A percentile compares a stretch with the other conserved stretches of the same genome.
Evolutionary conservation across 768 basidiomycete genomes (phyloP).

Genomic region (Scleroderma bovista): DNA sequence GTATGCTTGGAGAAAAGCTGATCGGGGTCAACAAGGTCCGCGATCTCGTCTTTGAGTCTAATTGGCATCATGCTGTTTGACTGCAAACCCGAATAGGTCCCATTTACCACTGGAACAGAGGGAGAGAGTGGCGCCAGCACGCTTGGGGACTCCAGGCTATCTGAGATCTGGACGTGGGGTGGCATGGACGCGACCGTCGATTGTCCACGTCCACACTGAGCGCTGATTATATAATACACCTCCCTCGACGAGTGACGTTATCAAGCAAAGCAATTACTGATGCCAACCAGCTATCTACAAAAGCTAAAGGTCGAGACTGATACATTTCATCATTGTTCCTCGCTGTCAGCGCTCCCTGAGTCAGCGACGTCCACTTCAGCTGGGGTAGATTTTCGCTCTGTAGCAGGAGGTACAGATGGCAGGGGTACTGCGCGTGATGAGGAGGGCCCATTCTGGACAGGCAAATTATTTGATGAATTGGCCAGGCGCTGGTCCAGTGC

Average conservation of each 20-base stretch:
- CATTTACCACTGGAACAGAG: slow-evolving; percentile 6
- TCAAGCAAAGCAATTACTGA: neutral
- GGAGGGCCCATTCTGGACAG: slow-evolving; percentile 26
- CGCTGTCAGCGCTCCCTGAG: slow-evolving; percentile 12
- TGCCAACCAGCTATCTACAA: slow-evolving; percentile 2
- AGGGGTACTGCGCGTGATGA: slow-evolving; percentile 22
- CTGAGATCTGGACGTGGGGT: slow-evolving; percentile 7
- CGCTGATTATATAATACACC: slow-evolving; percentile 7
- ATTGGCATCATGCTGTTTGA: neutral
- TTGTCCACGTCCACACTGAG: slow-evolving; percentile 1
- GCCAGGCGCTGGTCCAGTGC: slow-evolving; percentile 93
- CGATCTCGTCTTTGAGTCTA: no score
- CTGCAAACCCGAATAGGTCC: slow-evolving; percentile 7
- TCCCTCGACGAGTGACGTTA: no score
- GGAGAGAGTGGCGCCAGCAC: slow-evolving; percentile 3
- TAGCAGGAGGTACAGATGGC: slow-evolving; percentile 29
- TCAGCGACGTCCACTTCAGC: slow-evolving; percentile 17
- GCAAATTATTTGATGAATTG: slow-evolving; percentile 35
- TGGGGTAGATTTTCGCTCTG: slow-evolving; percentile 22
- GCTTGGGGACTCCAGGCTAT: slow-evolving; percentile 5
- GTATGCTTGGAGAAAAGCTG: slow-evolving; percentile 68
- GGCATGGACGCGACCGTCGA: slow-evolving; percentile 18
- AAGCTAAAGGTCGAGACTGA: slow-evolving; percentile 5
- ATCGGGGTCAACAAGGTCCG: slow-evolving; percentile 48
- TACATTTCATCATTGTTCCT: slow-evolving; percentile 17